phyloP scores from a whole-genome alignment of 2,329 filamentous ascomycete species.

The Teratosphaeria nubilosa region DNA sequence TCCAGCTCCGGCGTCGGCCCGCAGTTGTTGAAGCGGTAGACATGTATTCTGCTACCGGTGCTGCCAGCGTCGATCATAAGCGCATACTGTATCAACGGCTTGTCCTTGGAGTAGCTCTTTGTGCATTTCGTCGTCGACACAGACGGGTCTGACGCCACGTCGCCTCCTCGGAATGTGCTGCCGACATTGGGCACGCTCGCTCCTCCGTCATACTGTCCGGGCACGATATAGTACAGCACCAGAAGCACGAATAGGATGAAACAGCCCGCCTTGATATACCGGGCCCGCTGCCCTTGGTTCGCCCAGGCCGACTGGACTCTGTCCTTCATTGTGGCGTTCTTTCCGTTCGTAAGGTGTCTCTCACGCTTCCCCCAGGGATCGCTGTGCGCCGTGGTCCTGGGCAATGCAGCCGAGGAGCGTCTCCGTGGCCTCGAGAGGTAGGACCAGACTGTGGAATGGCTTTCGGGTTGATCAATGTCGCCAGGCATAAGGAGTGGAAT shows the following conservation, averaged over 20 bases:
- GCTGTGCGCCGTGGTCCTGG: constrained; percentile 25
- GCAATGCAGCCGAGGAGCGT: constrained; percentile 44
- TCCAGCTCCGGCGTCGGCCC: constrained; percentile 91
- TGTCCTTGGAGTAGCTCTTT: constrained; percentile 73
- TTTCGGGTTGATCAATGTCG: constrained; percentile 1
- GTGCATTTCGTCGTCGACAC: constrained; percentile 66
- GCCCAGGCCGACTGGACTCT: constrained; percentile 40
- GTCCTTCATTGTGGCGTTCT: constrained; percentile 25
- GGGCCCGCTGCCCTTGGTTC: constrained; percentile 52
- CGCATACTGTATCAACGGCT: constrained; percentile 93
- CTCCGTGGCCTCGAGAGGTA: constrained; percentile 41
- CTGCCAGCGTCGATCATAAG: constrained; percentile 98
- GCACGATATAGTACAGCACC: constrained; percentile 47
- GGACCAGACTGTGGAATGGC: constrained; percentile 35
- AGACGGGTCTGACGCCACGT: constrained; percentile 44
- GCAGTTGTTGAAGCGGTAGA: constrained; percentile 99
- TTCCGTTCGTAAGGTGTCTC: constrained; percentile 26
- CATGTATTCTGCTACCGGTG: constrained; percentile 94
- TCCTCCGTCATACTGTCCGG: constrained; percentile 14
- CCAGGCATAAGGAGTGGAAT: constrained; percentile 1
- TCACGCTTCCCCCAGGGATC: constrained; percentile 40
- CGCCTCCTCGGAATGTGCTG: constrained; percentile 25
- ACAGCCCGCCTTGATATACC: constrained; percentile 53
- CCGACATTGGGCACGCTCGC: constrained; percentile 4
- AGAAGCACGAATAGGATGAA: constrained; percentile 49